Evolutionary conservation across 2,329 filamentous ascomycete species (phyloP).

Genomic region (Bipolaris bicolor): DNA sequence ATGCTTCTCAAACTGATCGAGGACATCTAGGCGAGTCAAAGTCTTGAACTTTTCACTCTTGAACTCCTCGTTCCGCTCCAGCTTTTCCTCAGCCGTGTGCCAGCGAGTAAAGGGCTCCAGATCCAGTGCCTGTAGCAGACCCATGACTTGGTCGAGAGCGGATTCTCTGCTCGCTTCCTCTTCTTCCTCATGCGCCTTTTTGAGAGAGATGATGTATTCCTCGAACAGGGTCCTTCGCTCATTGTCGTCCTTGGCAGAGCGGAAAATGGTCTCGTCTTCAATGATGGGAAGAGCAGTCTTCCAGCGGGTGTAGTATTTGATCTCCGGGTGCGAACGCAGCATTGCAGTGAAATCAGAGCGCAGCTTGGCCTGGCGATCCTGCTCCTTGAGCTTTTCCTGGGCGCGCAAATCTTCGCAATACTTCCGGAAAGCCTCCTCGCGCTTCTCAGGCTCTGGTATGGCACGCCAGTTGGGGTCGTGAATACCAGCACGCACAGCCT

Average conservation of each 20-base stretch:
- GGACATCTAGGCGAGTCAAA: constrained; percentile 85
- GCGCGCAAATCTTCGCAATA: constrained; percentile 88
- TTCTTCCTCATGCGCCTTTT: constrained; percentile 77
- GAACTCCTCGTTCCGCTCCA: constrained; percentile 78
- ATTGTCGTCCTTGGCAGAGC: constrained; percentile 83
- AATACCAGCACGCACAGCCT: constrained; percentile 82
- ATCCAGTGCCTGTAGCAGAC: constrained; percentile 77
- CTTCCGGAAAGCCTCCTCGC: constrained; percentile 91
- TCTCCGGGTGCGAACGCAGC: constrained; percentile 95
- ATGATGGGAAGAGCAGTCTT: constrained; percentile 94
- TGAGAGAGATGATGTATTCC: constrained; percentile 87
- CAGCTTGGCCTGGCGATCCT: constrained; percentile 89
- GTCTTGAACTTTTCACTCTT: constrained; percentile 81
- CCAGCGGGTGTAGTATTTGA: constrained; percentile 96
- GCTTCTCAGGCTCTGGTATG: constrained; percentile 88
- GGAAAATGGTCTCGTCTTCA: constrained; percentile 93
- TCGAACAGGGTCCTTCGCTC: constrained; percentile 91
- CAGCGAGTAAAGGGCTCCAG: constrained; percentile 94
- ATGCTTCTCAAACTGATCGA: constrained; percentile 92
- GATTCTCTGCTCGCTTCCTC: constrained; percentile 75
- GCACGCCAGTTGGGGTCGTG: constrained; percentile 93
- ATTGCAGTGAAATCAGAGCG: constrained; percentile 94
- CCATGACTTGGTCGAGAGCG: constrained; percentile 82
- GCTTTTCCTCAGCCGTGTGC: constrained; percentile 84
- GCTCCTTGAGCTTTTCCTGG: constrained; percentile 92